A percentile compares a stretch with the other conserved stretches of the same genome.
These are phyloP conservation scores for Amphirosellinia nigrospora DNA, from an alignment of 495 filamentous ascomycete genomes.

Conservation along the genomic window DNA sequence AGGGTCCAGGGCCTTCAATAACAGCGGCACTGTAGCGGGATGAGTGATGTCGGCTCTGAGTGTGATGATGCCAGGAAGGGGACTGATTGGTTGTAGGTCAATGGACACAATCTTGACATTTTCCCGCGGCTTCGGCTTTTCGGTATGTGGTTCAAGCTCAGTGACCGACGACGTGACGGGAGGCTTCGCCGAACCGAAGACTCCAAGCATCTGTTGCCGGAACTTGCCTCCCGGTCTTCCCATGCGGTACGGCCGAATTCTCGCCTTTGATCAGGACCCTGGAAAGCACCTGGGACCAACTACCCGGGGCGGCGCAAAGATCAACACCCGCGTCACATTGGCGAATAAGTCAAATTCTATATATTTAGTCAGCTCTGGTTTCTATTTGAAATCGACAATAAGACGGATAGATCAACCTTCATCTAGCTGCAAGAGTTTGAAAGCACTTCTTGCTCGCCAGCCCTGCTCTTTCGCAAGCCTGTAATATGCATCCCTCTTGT, in stretches of 20 bases:
- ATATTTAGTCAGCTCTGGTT: conserved; percentile 30
- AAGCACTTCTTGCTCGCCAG: conserved; percentile 94
- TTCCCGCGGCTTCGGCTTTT: conserved; percentile 60
- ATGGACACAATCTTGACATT: conserved; percentile 94
- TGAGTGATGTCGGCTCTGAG: conserved; percentile 96
- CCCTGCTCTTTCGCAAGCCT: conserved; percentile 97
- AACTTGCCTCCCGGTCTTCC: conserved; percentile 76
- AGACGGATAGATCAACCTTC: conserved; percentile 56
- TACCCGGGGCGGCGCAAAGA: conserved; percentile 93
- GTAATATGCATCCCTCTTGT: conserved; percentile 98
- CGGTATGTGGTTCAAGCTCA: conserved; percentile 11
- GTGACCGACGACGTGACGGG: conserved; percentile 36
- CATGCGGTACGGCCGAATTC: conserved; percentile 81
- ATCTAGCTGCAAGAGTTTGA: conserved; percentile 95
- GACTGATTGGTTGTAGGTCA: conserved; percentile 93
- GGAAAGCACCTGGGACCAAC: conserved; percentile 95
- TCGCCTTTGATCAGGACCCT: conserved; percentile 91
- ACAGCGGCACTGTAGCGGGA: conserved; percentile 87
- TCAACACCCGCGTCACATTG: conserved; percentile 88
- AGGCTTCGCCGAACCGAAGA: conserved; percentile 39
- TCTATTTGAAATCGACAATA: neutral
- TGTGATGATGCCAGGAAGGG: conserved; percentile 87
- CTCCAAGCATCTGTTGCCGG: conserved; percentile 59
- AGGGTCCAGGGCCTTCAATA: conserved; percentile 83
- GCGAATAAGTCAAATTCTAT: conserved; percentile 90